phyloP scores from a whole-genome alignment of 2,329 filamentous ascomycete species.

The Hypomyces perniciosus region DNA sequence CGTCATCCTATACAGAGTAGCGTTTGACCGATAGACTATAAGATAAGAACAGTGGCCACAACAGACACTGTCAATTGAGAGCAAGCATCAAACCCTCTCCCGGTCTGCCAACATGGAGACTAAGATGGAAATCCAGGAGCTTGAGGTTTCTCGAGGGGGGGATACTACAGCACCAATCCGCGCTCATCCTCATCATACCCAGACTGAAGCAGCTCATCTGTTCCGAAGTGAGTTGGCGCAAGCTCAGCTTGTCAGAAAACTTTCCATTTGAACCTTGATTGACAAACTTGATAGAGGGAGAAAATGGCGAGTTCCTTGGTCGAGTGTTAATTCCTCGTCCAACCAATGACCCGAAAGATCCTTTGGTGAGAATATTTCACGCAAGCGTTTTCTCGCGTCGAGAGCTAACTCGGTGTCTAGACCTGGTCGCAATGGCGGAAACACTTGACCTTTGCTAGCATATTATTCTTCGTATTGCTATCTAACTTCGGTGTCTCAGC shows the following conservation, averaged over 20 bases:
- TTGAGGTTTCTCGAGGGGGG: not conserved
- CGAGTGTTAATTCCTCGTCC: constrained; percentile 1
- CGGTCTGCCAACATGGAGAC: not conserved
- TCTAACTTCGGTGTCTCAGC: constrained; percentile 1
- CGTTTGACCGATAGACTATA: too few species aligned
- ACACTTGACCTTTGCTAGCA: not conserved
- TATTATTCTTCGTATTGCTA: not conserved
- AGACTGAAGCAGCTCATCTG: not conserved
- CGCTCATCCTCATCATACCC: not conserved
- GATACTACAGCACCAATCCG: not conserved
- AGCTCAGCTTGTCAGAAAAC: not conserved
- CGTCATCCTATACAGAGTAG: too few species aligned
- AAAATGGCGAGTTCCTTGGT: not conserved
- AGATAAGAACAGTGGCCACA: too few species aligned
- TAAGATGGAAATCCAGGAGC: not conserved
- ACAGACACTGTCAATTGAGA: too few species aligned
- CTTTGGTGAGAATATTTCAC: not conserved
- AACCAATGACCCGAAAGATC: constrained; percentile 1
- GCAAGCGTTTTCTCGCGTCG: not conserved
- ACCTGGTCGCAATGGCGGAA: constrained; percentile 3
- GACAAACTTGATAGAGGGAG: not conserved
- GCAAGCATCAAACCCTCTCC: too few species aligned
- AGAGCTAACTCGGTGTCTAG: not conserved
- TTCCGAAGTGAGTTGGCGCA: not conserved
- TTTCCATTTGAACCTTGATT: not conserved